Conservation (phyloP, 208 protist genomes). For the Wallacemonas sp. region DNA sequence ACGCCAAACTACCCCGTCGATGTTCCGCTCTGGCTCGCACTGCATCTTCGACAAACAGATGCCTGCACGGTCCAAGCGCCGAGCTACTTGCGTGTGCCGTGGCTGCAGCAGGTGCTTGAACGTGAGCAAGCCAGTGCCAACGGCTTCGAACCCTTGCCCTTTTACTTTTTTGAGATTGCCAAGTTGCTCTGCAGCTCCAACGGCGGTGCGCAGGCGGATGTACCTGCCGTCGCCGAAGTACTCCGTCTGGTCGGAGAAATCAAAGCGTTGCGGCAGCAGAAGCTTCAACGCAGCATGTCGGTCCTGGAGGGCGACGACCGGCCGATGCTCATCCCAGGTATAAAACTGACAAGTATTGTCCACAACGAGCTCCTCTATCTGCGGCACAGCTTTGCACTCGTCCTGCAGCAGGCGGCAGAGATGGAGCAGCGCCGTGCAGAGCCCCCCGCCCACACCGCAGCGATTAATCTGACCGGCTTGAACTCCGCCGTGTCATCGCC, state of each 20-base stretch:
- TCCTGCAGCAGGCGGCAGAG: conserved; percentile 64
- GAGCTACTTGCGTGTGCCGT: conserved; percentile 50
- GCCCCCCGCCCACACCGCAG: conserved; percentile 16
- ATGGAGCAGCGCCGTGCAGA: conserved; percentile 60
- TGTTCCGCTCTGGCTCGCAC: conserved; percentile 84
- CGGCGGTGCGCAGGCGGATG: conserved; percentile 25
- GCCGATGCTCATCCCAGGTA: conserved; percentile 82
- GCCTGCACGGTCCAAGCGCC: conserved; percentile 73
- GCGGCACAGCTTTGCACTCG: conserved; percentile 65
- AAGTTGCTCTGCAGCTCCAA: conserved; percentile 46
- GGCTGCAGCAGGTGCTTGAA: conserved; percentile 55
- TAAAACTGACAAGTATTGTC: conserved; percentile 86
- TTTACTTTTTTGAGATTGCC: conserved; percentile 88
- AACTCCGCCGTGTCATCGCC: not conserved
- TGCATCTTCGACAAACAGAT: conserved; percentile 82
- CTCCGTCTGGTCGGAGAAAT: conserved; percentile 77
- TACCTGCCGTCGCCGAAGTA: conserved; percentile 66
- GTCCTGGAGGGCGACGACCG: conserved; percentile 75
- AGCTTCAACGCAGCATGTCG: conserved; percentile 78
- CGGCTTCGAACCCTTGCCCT: conserved; percentile 79
- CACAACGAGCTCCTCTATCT: conserved; percentile 81
- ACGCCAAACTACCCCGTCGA: conserved; percentile 72
- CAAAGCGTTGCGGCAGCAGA: conserved; percentile 70
- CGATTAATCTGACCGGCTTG: not conserved
- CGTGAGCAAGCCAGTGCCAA: conserved; percentile 63